Evolutionary conservation across 1,284 basidiomycete genomes (phyloP), one percentile per base, ranked within the genome.

Genomic region (Boletellus deceptivus): DNA sequence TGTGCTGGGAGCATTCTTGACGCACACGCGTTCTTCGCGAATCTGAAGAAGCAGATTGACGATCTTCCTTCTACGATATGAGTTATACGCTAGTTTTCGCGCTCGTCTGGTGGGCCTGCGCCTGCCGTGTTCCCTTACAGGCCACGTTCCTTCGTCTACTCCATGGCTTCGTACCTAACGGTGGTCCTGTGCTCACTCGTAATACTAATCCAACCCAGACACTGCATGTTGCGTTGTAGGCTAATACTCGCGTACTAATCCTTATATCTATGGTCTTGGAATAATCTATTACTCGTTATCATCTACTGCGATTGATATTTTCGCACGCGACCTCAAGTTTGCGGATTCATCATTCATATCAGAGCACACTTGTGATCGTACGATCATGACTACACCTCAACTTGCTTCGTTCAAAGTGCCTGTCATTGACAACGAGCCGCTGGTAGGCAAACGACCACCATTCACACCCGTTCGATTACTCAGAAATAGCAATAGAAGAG

Each of bases 401-500:
- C 84, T 94, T 48, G 92, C 89, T 20, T 62, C 80, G 14, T 94
- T 94, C 83, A 88, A 86, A 66, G 79, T 91, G 50, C 93, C 93
- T 36, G 77, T 72, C 33, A 79, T 93, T 66, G 79, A 89, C 53
- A 98, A 98, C 86, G 94, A 97, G 74, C 89, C 91, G 46, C 89
- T 96, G 89, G 91, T 92, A 61, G 64, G 79, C 69, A 24, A 34
- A 36, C 6, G 45, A 27, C 8, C 5, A 14, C 22, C 16, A n/a
- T 41, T 47, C 18, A 17, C 18, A 33, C 8, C 22, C 18, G 16
- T n/a, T 46, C 22, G 9, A 39, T 50, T 14, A 33, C 48, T 49
- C 44, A 52, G 11, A 37, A 36, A 36, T 10, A 9, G 35, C 33
- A 8, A 40, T 55, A 75, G 72, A 70, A 75, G 65, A 73, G 80